A percentile compares a stretch with the other conserved stretches of the same genome.
Conservation (phyloP, 2,329 filamentous ascomycete genomes). For the Calonectria pseudoturangicola region DNA sequence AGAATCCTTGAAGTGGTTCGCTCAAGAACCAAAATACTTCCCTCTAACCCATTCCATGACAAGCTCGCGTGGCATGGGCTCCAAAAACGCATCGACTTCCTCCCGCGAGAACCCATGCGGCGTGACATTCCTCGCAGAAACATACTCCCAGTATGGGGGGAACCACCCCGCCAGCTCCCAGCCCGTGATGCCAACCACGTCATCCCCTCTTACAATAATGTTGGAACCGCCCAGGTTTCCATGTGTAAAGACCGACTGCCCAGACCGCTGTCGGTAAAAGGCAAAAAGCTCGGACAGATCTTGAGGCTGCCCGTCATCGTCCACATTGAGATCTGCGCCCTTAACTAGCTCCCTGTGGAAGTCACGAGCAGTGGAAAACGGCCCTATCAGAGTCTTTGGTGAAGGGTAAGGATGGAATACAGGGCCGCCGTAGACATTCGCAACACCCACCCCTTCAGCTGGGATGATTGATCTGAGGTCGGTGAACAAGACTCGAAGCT, state of each 20-base stretch:
- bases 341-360: conserved; percentile 11
- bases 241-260: conserved; percentile 39
- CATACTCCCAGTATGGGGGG: conserved; percentile 40
- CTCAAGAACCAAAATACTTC: conserved; percentile 23
- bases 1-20: conserved; percentile 5
- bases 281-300: conserved; percentile 17
- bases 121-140: conserved; percentile 15
- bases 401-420: background rate
- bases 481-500: conserved; percentile 46
- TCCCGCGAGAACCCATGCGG: background rate
- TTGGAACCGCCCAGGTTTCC: conserved; percentile 36
- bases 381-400: background rate
- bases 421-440: conserved; percentile 5
- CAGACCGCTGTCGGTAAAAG: conserved; percentile 34
- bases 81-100: conserved; percentile 12
- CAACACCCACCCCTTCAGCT: conserved; percentile 9
- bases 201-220: conserved; percentile 36
- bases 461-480: conserved; percentile 48
- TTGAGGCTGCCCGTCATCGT: conserved; percentile 19
- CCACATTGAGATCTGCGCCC: conserved; percentile 45
- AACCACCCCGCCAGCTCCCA: conserved; percentile 42
- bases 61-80: conserved; percentile 16
- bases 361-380: background rate
- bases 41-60: conserved; percentile 20
- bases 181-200: conserved; percentile 36